Base-by-base conservation (phyloP, 1,284 basidiomycete species). In the Cryptococcus sp. region DNA sequence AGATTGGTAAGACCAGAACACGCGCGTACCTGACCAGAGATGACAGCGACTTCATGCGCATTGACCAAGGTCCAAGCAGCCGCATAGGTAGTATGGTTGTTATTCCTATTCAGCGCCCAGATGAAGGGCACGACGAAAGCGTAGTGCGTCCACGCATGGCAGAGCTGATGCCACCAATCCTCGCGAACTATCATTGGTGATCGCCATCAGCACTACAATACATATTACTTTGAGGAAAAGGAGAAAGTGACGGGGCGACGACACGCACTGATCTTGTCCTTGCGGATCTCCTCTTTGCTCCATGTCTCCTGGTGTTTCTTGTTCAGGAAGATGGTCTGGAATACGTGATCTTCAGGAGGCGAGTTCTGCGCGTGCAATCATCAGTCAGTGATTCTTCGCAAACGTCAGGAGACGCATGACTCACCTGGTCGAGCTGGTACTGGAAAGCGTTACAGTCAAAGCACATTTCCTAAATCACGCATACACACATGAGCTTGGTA, bases 311-410 rank as follows among this genome's bases (percentile, higher is more conserved):
- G 63, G 53, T 81, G 70, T 45, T 79, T 75, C 50, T 76, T 78
- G 74, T 83, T 80, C 50, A 83, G 67, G 71, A 81, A 82, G 71
- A 82, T 83, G 19, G 81, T 82, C 69, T 77, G 75, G 68, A 71
- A 82, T 15, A 82, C 74, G 62, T 82, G 81, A 45, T 80, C 68
- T 49, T 79, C 67, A 5, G 68, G 50, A 2, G 71, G 70, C 23
- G 60, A 64, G 17, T 69, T 57, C 61, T 67, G 35, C 15, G 43
- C 3, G 15, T 22, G 40, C 4, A 38, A 17, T 4, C 27, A 20
- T 20, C 50, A 51, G 50, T 15, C 1, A 15, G 2, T 3, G 3
- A 51, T 7, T 22, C 41, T 48, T 17, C 20, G 3, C 15, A 3
- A 6, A 5, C 19, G 15, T n/a, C 16, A 22, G 19, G n/a, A 45